Percentiles rank a stretch among this genome's conserved stretches.
These are phyloP conservation scores for Lachancea sp. DNA, from an alignment of 805 yeast species.

Conservation along the genomic window DNA sequence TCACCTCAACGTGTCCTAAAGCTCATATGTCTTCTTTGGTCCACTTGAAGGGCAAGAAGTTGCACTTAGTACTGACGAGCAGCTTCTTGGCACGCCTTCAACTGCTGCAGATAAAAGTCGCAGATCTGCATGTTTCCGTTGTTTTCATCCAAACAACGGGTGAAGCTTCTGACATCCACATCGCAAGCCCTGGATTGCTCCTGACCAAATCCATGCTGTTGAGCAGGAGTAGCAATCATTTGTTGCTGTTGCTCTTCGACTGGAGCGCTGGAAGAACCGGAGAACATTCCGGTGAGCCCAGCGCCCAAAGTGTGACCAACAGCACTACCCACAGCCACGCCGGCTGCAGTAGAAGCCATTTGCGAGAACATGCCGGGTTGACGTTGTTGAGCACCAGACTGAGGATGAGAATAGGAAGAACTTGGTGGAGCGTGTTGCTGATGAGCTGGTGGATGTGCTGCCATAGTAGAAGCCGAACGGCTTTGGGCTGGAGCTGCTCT, in stretches of 20 bases:
- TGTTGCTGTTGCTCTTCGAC: slow-evolving; percentile 42
- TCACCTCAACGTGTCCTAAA: no score
- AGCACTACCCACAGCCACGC: slow-evolving; percentile 98
- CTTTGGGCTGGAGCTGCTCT: slow-evolving; percentile 45
- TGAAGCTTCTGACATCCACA: slow-evolving; percentile 87
- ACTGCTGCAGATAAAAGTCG: slow-evolving; percentile 93
- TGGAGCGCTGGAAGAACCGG: slow-evolving; percentile 56
- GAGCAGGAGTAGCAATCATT: slow-evolving; percentile 31
- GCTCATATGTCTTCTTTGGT: no score
- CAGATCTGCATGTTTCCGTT: slow-evolving; percentile 95
- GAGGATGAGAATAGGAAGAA: slow-evolving; percentile 43
- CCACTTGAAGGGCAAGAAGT: not conserved
- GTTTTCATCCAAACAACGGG: slow-evolving; percentile 91
- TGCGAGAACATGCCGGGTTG: slow-evolving; percentile 90
- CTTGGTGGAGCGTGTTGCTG: slow-evolving; percentile 25
- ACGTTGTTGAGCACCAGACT: slow-evolving; percentile 42
- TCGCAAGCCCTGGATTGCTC: slow-evolving; percentile 65
- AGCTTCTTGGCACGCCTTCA: slow-evolving; percentile 96
- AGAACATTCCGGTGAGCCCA: slow-evolving; percentile 83
- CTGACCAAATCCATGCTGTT: slow-evolving; percentile 30
- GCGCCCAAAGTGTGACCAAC: slow-evolving; percentile 96
- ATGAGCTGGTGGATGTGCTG: slow-evolving; percentile 50
- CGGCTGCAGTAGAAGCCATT: slow-evolving; percentile 99
- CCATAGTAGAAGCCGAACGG: slow-evolving; percentile 74
- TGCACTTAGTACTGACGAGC: slow-evolving; percentile 62